Percentiles rank a stretch among this genome's conserved stretches.
Conservation (phyloP, 306 rosid species). For the Trichosanthes truncata region DNA sequence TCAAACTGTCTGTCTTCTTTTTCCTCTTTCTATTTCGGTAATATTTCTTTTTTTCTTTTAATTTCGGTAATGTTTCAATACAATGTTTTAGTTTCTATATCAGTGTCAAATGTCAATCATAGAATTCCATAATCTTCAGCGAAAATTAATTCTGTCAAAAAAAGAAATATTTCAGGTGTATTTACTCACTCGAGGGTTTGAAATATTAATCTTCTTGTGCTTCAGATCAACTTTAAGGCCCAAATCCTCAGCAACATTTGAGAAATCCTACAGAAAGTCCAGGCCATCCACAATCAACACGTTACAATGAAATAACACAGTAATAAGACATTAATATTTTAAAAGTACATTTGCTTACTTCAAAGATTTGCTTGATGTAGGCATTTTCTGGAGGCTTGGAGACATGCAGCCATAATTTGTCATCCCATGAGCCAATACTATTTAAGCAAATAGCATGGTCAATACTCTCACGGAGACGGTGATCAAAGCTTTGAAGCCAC, state of each 20-base stretch:
- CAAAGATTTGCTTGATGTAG: constrained; percentile 73
- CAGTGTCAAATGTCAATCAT: background rate
- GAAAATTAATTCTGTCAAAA: background rate
- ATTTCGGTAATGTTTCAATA: background rate
- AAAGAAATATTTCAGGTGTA: background rate
- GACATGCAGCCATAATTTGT: constrained; percentile 86
- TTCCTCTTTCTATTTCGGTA: background rate
- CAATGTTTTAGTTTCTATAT: background rate
- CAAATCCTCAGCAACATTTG: constrained; percentile 79
- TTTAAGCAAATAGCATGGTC: constrained; percentile 93
- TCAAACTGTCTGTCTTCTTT: background rate
- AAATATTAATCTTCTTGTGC: constrained; percentile 98
- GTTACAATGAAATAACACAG: background rate
- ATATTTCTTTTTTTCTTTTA: background rate
- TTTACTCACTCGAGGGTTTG: constrained; percentile 86
- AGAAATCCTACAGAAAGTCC: constrained; percentile 63
- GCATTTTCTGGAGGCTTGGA: constrained; percentile 97
- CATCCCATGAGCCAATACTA: constrained; percentile 91
- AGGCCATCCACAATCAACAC: constrained; percentile 5
- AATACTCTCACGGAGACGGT: constrained; percentile 88
- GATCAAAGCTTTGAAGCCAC: constrained; percentile 98
- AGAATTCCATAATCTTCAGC: background rate
- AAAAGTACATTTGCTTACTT: constrained; percentile 43
- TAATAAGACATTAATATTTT: background rate
- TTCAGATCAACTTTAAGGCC: constrained; percentile 66